These are phyloP conservation scores for Xylariaceae sp. DNA, from an alignment of 2,329 filamentous ascomycete species.

Conservation along the genomic window DNA sequence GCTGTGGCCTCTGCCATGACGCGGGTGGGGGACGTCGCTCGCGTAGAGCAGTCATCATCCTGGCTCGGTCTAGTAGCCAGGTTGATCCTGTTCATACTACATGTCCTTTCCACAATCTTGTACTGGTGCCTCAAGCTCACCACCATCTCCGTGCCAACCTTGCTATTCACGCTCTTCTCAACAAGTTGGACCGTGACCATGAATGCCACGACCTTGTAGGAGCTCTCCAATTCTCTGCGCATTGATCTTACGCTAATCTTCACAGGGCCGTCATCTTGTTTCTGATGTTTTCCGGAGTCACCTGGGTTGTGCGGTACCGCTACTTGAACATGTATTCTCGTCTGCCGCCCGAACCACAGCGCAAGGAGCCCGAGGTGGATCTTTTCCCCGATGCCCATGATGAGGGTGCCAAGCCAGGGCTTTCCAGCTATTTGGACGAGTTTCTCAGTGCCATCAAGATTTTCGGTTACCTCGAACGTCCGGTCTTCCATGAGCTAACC, in stretches of 20 bases:
- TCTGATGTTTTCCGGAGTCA: slow-evolving; percentile 72
- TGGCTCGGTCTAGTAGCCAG: slow-evolving; percentile 53
- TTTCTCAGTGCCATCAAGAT: slow-evolving; percentile 98
- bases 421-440: slow-evolving; percentile 96
- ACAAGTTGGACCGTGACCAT: slow-evolving; percentile 91
- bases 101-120: slow-evolving; percentile 48
- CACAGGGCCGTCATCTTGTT: slow-evolving; percentile 54
- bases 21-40: slow-evolving; percentile 16
- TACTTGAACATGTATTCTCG: slow-evolving; percentile 96
- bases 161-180: slow-evolving; percentile 56
- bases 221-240: slow-evolving; percentile 1
- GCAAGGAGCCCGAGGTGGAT: slow-evolving; percentile 92
- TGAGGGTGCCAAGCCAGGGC: slow-evolving; percentile 77
- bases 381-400: slow-evolving; percentile 91
- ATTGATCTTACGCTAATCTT: background rate
- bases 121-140: slow-evolving; percentile 81
- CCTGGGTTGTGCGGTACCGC: slow-evolving; percentile 91
- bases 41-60: slow-evolving; percentile 28
- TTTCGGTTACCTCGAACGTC: slow-evolving; percentile 91
- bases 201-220: slow-evolving; percentile 93
- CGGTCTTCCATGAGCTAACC: slow-evolving; percentile 95
- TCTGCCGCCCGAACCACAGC: slow-evolving; percentile 85
- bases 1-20: slow-evolving; percentile 17
- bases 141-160: slow-evolving; percentile 81
- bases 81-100: slow-evolving; percentile 47